These are phyloP conservation scores for Neckera pumila DNA, from an alignment of 225 moss, liverwort and hornwort genomes.

Conservation along the genomic window DNA sequence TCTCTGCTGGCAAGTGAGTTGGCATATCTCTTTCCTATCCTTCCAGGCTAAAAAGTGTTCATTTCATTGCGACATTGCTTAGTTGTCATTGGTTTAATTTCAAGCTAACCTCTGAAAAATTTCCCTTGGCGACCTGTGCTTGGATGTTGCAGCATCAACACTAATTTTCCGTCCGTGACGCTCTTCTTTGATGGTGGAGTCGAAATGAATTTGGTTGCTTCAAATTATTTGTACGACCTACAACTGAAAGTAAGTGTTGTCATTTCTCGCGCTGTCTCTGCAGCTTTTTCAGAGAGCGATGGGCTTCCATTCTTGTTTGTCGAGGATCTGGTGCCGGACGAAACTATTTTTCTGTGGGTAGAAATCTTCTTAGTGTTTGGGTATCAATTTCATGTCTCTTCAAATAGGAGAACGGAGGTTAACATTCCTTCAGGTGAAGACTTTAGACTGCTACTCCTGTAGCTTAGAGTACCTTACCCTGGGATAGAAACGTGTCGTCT, in stretches of 20 bases:
- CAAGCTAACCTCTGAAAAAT: background rate
- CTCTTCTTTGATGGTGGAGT: background rate
- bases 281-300: background rate
- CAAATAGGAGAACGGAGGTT: background rate
- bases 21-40: background rate
- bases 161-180: background rate
- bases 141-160: slow-evolving; percentile 16
- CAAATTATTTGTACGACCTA: background rate
- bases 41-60: background rate
- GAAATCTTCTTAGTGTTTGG: background rate
- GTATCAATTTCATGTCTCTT: background rate
- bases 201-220: background rate
- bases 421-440: background rate
- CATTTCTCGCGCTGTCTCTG: background rate
- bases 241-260: background rate
- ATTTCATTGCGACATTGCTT: background rate
- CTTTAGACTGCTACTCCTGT: background rate
- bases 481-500: background rate
- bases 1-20: background rate
- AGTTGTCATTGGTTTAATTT: background rate
- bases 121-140: background rate
- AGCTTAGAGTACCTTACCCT: background rate
- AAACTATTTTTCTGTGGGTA: background rate
- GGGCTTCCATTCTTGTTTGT: background rate
- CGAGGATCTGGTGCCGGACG: background rate